Evolutionary conservation across 2,329 filamentous ascomycete species (phyloP).

Genomic region (Calonectria ilicicola): DNA sequence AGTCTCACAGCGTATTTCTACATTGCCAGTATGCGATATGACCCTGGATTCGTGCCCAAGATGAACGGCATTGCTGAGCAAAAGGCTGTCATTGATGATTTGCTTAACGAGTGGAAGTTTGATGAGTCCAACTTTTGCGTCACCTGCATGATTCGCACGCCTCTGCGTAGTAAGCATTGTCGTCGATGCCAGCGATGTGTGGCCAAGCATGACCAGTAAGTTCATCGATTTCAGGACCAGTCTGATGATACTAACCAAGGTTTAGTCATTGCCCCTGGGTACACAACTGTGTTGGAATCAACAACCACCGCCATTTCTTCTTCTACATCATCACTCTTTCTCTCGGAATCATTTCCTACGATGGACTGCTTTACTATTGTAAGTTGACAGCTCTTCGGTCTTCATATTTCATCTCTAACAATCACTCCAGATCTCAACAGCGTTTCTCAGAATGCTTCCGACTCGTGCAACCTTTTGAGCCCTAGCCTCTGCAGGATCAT

Average conservation of each 20-base stretch:
- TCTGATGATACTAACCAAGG: constrained; percentile 35
- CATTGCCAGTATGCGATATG: constrained; percentile 83
- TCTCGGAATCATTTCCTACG: constrained; percentile 77
- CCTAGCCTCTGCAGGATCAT: constrained; percentile 79
- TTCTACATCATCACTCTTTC: constrained; percentile 87
- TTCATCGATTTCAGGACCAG: background rate
- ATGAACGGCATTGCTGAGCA: constrained; percentile 90
- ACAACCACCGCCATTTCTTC: constrained; percentile 97
- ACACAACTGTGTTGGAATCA: constrained; percentile 93
- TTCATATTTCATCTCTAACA: constrained; percentile 19
- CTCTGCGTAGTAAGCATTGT: constrained; percentile 95
- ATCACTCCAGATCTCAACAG: constrained; percentile 69
- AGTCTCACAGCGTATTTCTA: constrained; percentile 87
- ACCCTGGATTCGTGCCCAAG: constrained; percentile 95
- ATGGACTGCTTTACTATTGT: constrained; percentile 81
- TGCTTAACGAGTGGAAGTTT: constrained; percentile 88
- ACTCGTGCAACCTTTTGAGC: constrained; percentile 81
- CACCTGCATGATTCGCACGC: constrained; percentile 92
- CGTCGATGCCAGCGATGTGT: constrained; percentile 91
- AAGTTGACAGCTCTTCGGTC: constrained; percentile 47
- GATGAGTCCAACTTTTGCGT: constrained; percentile 96
- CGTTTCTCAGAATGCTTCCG: constrained; percentile 64
- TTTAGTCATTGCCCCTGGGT: constrained; percentile 95
- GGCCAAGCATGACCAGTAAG: constrained; percentile 96
- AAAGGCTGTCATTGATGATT: constrained; percentile 87